Evolutionary conservation across 345 rosid species (phyloP), one percentile per base, ranked within the genome.

Genomic region (Euphorbia tirucalli): DNA sequence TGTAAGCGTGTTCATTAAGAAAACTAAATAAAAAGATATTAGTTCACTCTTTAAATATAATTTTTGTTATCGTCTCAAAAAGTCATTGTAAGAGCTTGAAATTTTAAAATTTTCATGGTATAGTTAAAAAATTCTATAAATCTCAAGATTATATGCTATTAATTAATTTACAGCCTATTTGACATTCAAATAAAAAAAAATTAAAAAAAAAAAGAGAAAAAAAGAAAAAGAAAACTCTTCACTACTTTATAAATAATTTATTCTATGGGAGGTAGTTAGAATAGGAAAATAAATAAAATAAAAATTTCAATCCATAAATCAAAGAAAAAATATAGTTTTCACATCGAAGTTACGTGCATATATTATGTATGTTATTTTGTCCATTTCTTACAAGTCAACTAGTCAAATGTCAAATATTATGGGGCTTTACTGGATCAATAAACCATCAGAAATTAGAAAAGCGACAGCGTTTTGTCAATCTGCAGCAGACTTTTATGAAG

Each of bases 401-500:
- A 65, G 14, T 52, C 50, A 55, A 66, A 66, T 8, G 39, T 44
- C 22, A 44, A 44, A 65, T 14, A 4, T 35, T 21, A 4, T 5
- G 19, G 32, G 24, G 25, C 32, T 66, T 46, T 46, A 27, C 25
- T 27, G 14, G 31, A 63, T 11, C 30, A 0, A 44, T 44, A 7
- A 22, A 22, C 43, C 16, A 61, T 31, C 41, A 10, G 11, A 61
- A 30, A 31, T 30, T 18, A 57, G 39, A 16, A 32, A 52, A 9
- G 46, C 46, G 21, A 3, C 31, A 15, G 13, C 5, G 16, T 69
- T 44, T 41, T 39, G 19, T 9, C 67, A 13, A 63, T 25, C 16
- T 14, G 25, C 13, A 4, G 70, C 70, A 66, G 58, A 66, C 41
- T 66, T 66, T 66, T 48, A 46, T 48, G 70, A 28, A 66, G 25